Base-by-base conservation (phyloP, 371 early-diverging fungal genomes). In the Apophysomyces trapeziformis region DNA sequence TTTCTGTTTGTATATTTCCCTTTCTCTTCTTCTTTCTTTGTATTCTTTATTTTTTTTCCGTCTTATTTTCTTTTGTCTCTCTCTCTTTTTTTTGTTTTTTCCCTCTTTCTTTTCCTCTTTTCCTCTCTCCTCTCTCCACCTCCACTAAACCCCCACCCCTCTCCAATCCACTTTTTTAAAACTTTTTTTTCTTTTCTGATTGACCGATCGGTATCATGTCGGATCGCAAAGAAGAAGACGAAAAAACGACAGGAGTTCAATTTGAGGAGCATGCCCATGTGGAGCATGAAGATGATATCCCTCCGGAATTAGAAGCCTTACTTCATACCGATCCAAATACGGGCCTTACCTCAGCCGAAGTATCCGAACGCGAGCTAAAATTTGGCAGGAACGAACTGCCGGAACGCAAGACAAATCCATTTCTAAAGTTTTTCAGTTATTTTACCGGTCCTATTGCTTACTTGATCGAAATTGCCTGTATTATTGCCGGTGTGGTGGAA, bases 381-480 rank as follows among this genome's bases (percentile, higher is more conserved):
- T 91, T 90, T 71, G 92, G 92, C 61, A 76, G 74, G 36, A 91
- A 91, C 69, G 85, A 89, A 66, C 70, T 96, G 38, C 84, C 91
- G 8, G 96, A 95, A 73, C 83, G 85, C 66, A 92, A 90, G 79
- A 86, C 84, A 45, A 93, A 90, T 75, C 92, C 92, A 11, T 58
- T 93, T 63, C 77, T 93, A 68, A 94, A 95, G 80, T 94, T 96
- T 77, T 78, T 95, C 38, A 74, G 86, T 36, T 96, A 93, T 85
- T 95, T 97, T 71, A 87, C 85, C 21, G 96, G 96, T 61, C 87
- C 96, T 60, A 96, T 96, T 68, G 89, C 95, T 57, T 92, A 89
- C 78, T 80, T 97, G 67, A 91, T 96, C 63, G 95, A 95, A 77
- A 76, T 91, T 45, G 87, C 93, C 9, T 85, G 83, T 76, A 85